Evolutionary conservation across 805 yeast species (phyloP).

Genomic region (Kockiozyma suomiensis): DNA sequence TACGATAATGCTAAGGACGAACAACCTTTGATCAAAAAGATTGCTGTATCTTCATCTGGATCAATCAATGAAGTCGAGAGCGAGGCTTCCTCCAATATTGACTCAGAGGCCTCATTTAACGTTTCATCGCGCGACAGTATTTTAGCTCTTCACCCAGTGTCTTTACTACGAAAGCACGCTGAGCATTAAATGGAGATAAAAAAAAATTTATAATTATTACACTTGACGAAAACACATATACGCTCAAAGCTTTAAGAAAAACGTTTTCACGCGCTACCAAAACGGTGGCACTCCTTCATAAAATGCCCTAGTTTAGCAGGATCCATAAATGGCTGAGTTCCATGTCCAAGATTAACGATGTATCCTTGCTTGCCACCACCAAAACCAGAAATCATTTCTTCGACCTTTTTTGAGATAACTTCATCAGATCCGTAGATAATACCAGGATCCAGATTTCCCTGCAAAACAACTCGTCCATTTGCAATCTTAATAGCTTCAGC

Average conservation of each 20-base stretch:
- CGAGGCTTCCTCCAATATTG: conserved; percentile 34
- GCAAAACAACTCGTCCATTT: conserved; percentile 77
- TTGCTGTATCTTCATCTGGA: conserved; percentile 18
- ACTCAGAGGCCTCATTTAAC: conserved; percentile 39
- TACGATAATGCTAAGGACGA: conserved; percentile 36
- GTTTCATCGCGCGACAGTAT: conserved; percentile 44
- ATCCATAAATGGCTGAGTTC: conserved; percentile 97
- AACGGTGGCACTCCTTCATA: conserved; percentile 48
- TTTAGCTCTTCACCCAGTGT: conserved; percentile 54
- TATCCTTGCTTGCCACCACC: conserved; percentile 93
- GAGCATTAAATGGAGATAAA: conserved; percentile 44
- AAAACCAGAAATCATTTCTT: conserved; percentile 84
- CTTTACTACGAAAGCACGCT: conserved; percentile 61
- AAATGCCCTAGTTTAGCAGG: conserved; percentile 87
- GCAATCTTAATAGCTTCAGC: conserved; percentile 76
- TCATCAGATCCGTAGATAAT: conserved; percentile 88
- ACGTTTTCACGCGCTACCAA: conserved; percentile 16
- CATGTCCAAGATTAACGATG: conserved; percentile 95
- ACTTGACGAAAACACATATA: neutral
- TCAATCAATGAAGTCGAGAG: conserved; percentile 36
- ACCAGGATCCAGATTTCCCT: conserved; percentile 97
- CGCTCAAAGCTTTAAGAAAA: neutral
- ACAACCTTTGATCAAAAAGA: conserved; percentile 36
- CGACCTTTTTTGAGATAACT: conserved; percentile 75
- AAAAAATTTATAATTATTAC: neutral